Base-by-base conservation (phyloP, 331 rosid genomes). In the Malus hybrid region DNA sequence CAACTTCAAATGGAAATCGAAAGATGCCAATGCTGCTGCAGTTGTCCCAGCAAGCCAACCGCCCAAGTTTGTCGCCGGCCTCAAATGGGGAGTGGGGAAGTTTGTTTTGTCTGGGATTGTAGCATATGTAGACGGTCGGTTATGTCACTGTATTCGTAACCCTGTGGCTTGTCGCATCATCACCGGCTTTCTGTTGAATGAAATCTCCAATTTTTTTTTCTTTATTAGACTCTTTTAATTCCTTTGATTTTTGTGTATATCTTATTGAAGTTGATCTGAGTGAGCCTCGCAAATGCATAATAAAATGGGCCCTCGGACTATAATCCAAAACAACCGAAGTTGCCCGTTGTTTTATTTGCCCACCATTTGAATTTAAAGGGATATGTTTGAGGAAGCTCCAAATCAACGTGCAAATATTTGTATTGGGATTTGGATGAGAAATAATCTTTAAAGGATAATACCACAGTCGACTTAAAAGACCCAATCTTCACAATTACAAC, bases 111-210 rank as follows among this genome's bases (percentile, higher is more conserved):
- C 96, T 32, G 98, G 90, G 70, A 77, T 91, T 70, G 77, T 93
- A 79, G 98, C 98, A 27, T 93, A 90, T 76, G 68, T 93, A 10
- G 98, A 93, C 80, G 97, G 98, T 28, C 87, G 93, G 54, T 75
- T 91, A 50, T 93, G 97, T 77, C 98, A 97, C 70, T 60, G 85
- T 66, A 93, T 93, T 84, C 97, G 96, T 19, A 83, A 87, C 73
- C 98, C 96, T 59, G 79, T 91, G 36, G 92, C 87, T 15, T 90
- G 98, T 18, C 84, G 97, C 75, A 87, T 91, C 62, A 95, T 93
- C 65, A 91, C 97, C 70, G 98, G 97, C 65, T 88, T 93, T 76
- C 66, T 93, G 31, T 77, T 93, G 80, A 90, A 75, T 93, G 55
- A 71, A 42, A 34, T 68, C 10, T 36, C 42, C 42, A 36, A 36